A percentile compares a stretch with the other conserved stretches of the same genome.
Evolutionary conservation across 2,329 filamentous ascomycete genomes (phyloP).

Genomic region (Xylaria hypoxylon): DNA sequence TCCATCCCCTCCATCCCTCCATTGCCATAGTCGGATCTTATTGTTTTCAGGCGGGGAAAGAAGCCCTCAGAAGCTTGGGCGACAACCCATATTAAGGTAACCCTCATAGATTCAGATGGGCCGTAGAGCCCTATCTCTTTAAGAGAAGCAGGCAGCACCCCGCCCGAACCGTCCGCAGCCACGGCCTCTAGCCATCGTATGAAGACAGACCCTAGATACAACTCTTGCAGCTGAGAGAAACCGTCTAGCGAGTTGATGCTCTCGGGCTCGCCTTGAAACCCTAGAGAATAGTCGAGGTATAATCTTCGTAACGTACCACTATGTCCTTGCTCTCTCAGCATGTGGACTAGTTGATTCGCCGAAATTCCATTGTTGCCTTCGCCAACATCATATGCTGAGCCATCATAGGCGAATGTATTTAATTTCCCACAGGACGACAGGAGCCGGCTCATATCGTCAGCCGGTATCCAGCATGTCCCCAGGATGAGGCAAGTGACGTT

Average conservation of each 20-base stretch:
- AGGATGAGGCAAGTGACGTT: constrained; percentile 1
- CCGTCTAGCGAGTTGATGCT: background rate
- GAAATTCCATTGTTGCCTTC: too few relatives aligned
- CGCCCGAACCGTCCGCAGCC: too few relatives aligned
- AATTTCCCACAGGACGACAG: constrained; percentile 1
- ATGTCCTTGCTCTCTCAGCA: constrained; percentile 1
- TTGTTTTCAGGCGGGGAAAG: background rate
- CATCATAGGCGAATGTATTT: background rate
- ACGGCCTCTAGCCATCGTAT: background rate
- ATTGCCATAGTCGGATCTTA: background rate
- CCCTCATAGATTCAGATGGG: too few relatives aligned
- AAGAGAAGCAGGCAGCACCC: background rate
- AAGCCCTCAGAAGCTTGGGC: background rate
- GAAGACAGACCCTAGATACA: background rate
- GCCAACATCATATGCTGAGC: too few relatives aligned
- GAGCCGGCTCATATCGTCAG: background rate
- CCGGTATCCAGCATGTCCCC: rapidly evolving
- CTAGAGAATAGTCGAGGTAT: background rate
- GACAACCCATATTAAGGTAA: background rate
- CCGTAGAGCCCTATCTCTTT: background rate
- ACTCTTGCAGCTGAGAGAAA: constrained; percentile 1
- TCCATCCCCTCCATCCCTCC: too few relatives aligned
- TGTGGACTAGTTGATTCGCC: background rate
- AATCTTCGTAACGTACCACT: constrained; percentile 3
- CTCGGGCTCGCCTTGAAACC: too few relatives aligned